Base-by-base conservation (phyloP, 75 land plant species). In the Azolla pinnata region DNA sequence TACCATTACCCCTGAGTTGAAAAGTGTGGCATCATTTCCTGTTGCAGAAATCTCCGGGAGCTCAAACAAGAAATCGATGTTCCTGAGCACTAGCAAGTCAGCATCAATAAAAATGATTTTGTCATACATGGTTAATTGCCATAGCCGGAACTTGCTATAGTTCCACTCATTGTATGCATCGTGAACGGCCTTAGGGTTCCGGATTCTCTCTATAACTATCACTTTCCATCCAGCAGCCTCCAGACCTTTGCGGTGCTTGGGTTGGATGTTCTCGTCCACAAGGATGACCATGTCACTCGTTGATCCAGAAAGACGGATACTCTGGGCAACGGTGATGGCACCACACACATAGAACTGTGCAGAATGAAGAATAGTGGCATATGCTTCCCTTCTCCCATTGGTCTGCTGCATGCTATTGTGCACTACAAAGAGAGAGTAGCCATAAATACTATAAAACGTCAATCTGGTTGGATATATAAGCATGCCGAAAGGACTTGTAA, bases 111-210 rank as follows among this genome's bases (percentile, higher is more conserved):
- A 85, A 25, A 85, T 82, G 26, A 85, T 71, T 64, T 79, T 85
- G 70, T 66, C 74, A 51, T 85, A 81, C 31, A 77, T 77, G 9
- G 82, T 76, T 21, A 79, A 62, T 64, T 85, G 89, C 85, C 85
- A 85, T 1, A 85, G 75, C 1, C 82, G 64, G 45, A 85, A 81
- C 44, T 85, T 85, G 67, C 84, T 90, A 65, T 90, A 90, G 63
- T 90, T 90, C 92, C 92, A 90, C 57, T 87, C 92, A 47, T 90
- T 90, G 68, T 87, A 90, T 5, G 79, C 73, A 23, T 79, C 92
- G 1, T 29, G 73, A 54, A 83, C 85, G 1, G 96, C 92, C 51
- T 87, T 81, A 0, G 96, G 96, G 26, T 90, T 90, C 29, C 92
- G 59, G 18, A 90, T 87, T 32, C 74, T 30, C 57, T 89, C 62